Percentiles rank a stretch among this genome's conserved stretches.
phyloP scores from a whole-genome alignment of 495 filamentous ascomycete genomes.

The Astrothelium subdiscretum region DNA sequence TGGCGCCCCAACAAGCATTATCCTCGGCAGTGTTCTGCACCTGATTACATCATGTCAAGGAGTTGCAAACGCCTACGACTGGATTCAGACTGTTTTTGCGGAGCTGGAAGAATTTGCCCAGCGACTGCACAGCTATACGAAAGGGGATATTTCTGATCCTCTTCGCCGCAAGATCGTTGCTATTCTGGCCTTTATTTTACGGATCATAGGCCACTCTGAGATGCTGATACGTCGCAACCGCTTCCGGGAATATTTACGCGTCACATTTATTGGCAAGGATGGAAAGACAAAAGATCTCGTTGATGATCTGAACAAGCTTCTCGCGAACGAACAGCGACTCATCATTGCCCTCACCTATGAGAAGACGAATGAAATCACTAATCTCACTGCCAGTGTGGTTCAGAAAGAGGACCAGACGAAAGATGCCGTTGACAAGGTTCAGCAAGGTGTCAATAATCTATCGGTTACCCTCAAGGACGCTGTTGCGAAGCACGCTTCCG shows the following conservation, averaged over 20 bases:
- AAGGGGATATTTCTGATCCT: not conserved
- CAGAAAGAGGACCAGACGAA: not conserved
- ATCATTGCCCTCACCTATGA: not conserved
- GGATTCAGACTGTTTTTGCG: not conserved
- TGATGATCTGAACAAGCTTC: slow-evolving; percentile 22
- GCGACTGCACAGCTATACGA: not conserved
- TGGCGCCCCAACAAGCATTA: not conserved
- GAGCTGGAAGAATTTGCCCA: not conserved
- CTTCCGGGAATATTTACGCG: not conserved
- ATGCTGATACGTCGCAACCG: not conserved
- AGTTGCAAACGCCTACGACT: not conserved
- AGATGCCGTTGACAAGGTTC: not conserved
- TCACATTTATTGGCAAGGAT: not conserved
- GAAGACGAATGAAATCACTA: not conserved
- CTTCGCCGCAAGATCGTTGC: not conserved
- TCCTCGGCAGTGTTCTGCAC: not conserved
- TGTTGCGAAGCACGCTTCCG: not conserved
- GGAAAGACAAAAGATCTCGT: slow-evolving; percentile 13
- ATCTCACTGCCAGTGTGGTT: not conserved
- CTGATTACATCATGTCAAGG: not conserved
- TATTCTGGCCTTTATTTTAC: not conserved
- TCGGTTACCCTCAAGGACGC: not conserved
- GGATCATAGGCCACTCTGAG: not conserved
- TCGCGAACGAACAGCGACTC: slow-evolving; percentile 1
- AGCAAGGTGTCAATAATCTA: not conserved